Base-by-base conservation (phyloP, 2,329 filamentous ascomycete species). In the Colletotrichum endophyticum region DNA sequence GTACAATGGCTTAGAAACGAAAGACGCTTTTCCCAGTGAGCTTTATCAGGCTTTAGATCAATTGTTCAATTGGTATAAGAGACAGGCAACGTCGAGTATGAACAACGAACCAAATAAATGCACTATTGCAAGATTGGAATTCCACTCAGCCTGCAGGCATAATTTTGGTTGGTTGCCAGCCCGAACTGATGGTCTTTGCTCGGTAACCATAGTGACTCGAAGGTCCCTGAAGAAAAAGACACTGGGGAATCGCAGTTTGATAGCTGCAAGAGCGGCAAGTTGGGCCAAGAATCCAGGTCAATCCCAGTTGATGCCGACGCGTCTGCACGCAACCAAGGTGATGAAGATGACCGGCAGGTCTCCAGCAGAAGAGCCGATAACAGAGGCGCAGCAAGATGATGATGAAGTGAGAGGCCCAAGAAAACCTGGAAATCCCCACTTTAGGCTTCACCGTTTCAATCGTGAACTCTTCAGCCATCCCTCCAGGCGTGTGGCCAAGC, bases 61-160 rank as follows among this genome's bases (percentile, higher is more conserved):
- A 11, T n/a, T 9, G 9, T 44, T 44, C 6, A 9, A 19, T 44
- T 3, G 19, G 39, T 44, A 6, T n/a, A n/a, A 44, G 39, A 44
- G 39, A 44, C 4, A n/a, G 2, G 39, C 39, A 44, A n/a, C 1
- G 0, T 39, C 16, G 16, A 19, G 39, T 0, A n/a, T 11, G 0
- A n/a, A 44, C 39, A 5, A 44, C 7, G 34, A 36, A 36, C 34
- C 34, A 36, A 36, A 16, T 36, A 4, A 36, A 44, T 44, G 39
- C 36, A 19, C 19, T 5, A 11, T 9, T 44, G 1, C 19, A 49
- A 49, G 6, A 22, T 53, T 53, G 44, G 44, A n/a, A 53, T 53
- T 53, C 44, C 44, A 53, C 44, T 53, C 12, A 13, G 0, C 4
- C 12, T 53, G 5, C n/a, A 53, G n/a, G n/a, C n/a, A 22, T 53